Conservation (phyloP, 257 asterid species). For the Lavandula angustifolia region DNA sequence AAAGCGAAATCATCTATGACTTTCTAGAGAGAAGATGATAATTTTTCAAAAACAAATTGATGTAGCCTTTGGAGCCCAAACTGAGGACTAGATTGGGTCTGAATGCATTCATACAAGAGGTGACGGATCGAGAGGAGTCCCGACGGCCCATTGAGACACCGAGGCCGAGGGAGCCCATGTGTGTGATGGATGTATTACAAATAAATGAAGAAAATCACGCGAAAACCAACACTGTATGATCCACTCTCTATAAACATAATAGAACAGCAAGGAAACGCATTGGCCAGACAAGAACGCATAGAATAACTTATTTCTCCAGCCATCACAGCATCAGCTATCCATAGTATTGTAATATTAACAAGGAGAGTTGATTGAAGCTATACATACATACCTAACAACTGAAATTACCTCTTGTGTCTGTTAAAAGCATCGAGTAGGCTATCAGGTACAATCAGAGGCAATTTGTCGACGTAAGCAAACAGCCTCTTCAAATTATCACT, state of each 20-base stretch:
- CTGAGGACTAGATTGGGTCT: too few species aligned
- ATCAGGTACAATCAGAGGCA: slow-evolving; percentile 80
- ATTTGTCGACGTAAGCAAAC: slow-evolving; percentile 72
- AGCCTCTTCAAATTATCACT: slow-evolving; percentile 82
- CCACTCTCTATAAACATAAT: not conserved
- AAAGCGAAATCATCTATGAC: too few species aligned
- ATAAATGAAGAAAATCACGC: too few species aligned
- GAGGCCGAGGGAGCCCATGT: too few species aligned
- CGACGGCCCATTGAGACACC: too few species aligned
- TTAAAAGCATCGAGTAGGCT: slow-evolving; percentile 64
- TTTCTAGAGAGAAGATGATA: too few species aligned
- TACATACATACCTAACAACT: slow-evolving; percentile 27
- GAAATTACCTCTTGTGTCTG: slow-evolving; percentile 59
- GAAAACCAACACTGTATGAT: too few species aligned
- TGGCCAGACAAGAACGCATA: not conserved
- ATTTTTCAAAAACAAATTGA: too few species aligned
- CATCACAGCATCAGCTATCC: slow-evolving; percentile 1
- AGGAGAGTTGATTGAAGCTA: slow-evolving; percentile 26
- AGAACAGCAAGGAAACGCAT: not conserved
- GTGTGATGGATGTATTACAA: too few species aligned
- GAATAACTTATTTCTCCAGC: slow-evolving; percentile 14
- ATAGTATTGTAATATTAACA: not conserved
- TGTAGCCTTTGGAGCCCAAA: too few species aligned
- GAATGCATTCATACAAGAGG: too few species aligned
- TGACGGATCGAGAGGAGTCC: too few species aligned